phyloP scores from a whole-genome alignment of 176 grass and related monocot genomes.

The Areca catechu region DNA sequence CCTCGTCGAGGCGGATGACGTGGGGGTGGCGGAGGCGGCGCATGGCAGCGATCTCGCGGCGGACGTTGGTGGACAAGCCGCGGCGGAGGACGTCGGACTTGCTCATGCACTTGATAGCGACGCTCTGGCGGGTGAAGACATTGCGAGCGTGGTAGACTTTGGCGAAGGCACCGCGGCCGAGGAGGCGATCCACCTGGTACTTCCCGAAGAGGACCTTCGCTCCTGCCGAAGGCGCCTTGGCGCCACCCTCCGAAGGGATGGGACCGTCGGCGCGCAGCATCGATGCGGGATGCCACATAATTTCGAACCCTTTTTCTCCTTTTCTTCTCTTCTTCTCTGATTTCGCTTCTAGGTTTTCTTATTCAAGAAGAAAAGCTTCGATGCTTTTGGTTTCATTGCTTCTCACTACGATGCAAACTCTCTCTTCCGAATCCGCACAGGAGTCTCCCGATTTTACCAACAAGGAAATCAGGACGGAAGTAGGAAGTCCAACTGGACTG shows the following conservation, averaged over 20 bases:
- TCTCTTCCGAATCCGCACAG: no score
- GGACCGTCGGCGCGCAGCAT: not conserved
- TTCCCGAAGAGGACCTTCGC: conserved; percentile 5
- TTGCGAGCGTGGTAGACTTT: conserved; percentile 5
- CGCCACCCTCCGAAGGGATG: not conserved
- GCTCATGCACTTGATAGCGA: conserved; percentile 7
- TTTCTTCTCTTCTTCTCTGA: no score
- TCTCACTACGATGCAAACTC: no score
- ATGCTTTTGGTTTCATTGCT: no score
- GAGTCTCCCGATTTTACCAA: no score
- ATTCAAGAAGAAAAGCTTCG: no score
- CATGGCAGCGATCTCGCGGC: conserved; percentile 11
- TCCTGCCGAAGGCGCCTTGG: not conserved
- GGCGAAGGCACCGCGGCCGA: conserved; percentile 6
- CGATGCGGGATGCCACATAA: conserved; percentile 1
- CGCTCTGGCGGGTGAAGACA: not conserved
- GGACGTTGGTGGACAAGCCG: not conserved
- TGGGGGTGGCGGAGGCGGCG: conserved; percentile 8
- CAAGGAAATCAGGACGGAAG: no score
- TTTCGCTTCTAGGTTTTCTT: no score
- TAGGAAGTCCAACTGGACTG: no score
- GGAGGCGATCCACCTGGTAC: conserved; percentile 1
- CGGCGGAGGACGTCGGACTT: not conserved
- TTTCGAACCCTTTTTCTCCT: not conserved
- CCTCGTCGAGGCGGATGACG: conserved; percentile 14